Evolutionary conservation across 345 rosid genomes (phyloP), one percentile per base, ranked within the genome.

Genomic region (Eucalyptus virginea): DNA sequence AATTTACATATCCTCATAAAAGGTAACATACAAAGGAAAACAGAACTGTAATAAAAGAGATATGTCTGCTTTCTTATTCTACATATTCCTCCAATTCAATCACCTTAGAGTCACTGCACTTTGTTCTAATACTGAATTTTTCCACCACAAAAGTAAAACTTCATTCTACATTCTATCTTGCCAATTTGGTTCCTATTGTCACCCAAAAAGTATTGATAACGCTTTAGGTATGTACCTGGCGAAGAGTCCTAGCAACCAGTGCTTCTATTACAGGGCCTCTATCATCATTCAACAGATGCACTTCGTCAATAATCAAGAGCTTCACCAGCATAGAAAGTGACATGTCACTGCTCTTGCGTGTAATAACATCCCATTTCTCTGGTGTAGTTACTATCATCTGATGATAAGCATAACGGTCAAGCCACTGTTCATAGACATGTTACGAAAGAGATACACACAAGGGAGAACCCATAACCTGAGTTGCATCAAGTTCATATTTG

Each of bases 381-480:
- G 99, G 99, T 45, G 99, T 98, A 89, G 99, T 98, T 90, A 98
- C 99, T 90, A 98, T 98, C 99, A 98, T 98, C 99, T 98, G 92
- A 93, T 90, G 89, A 89, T 21, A 83, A 87, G 88, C 34, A 80
- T 45, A 89, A 62, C 28, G 69, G 87, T 88, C 81, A 91, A 89
- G 47, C 86, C 40, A 52, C n/a, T 23, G 37, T 44, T 86, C 52
- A 86, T 30, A 49, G 32, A 88, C 87, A 87, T 47, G 86, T 54
- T 83, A 87, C 77, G 52, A 51, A 77, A 81, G 56, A 88, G 48
- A 62, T 45, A 65, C 89, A 87, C 88, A 87, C 58, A 83, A 80
- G 86, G 89, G 83, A 87, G 54, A 54, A 81, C 72, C 49, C 83
- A 88, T 89, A 91, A 97, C 99, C 99, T 98, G 99, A 88, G 99